These are phyloP conservation scores for Cryptosporidium ryanae DNA, from an alignment of 169 alveolate species.

Conservation along the genomic window DNA sequence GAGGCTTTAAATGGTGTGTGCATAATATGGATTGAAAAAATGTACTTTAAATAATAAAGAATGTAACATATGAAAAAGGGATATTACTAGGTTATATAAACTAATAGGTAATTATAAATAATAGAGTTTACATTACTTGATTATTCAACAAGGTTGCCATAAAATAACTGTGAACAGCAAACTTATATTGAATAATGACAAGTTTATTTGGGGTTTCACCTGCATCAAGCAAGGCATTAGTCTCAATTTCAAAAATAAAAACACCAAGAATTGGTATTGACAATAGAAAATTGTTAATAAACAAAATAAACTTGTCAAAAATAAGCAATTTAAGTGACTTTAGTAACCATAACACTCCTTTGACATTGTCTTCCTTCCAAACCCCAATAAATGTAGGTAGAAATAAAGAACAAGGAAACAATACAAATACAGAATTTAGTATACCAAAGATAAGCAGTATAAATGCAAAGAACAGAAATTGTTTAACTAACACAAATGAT, in stretches of 20 bases:
- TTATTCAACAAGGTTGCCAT: not conserved
- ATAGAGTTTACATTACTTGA: no score
- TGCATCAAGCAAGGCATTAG: constrained; percentile 24
- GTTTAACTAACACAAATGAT: not conserved
- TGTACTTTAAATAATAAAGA: not conserved
- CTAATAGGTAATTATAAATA: no score
- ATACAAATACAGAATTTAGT: not conserved
- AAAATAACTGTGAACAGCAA: not conserved
- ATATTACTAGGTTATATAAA: no score
- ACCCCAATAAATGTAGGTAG: no score
- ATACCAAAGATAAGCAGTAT: not conserved
- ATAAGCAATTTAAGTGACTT: not conserved
- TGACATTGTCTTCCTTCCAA: no score
- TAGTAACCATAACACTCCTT: not conserved
- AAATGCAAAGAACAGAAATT: not conserved
- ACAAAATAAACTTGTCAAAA: no score
- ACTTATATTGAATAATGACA: constrained; percentile 4
- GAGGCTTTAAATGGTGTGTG: constrained; percentile 6
- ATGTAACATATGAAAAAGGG: not conserved
- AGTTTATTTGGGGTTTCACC: constrained; percentile 30
- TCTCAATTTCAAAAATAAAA: not conserved
- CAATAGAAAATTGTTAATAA: no score
- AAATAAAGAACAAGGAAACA: not conserved
- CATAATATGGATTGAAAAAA: not conserved
- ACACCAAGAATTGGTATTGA: not conserved